Percentiles rank a stretch among this genome's conserved stretches.
Conservation (phyloP, 2,329 filamentous ascomycete species). For the Colletotrichum sp. region DNA sequence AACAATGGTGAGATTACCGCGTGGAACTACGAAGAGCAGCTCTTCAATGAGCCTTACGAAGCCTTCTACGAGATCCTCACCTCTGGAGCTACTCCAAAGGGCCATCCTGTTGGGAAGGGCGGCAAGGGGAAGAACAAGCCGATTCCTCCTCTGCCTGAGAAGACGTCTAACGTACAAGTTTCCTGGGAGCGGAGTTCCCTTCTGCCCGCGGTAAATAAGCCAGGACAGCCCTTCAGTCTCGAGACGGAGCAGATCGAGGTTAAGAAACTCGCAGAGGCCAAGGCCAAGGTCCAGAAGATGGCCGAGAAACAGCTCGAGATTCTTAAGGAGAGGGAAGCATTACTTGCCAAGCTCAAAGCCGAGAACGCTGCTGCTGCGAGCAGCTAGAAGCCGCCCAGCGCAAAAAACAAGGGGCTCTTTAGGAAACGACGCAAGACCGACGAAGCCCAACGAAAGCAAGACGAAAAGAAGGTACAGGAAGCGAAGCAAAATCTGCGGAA, state of each 20-base stretch:
- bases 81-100: constrained; percentile 64
- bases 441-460: neutral
- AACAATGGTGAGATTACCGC: constrained; percentile 71
- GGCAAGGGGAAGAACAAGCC: constrained; percentile 62
- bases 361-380: constrained; percentile 52
- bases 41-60: constrained; percentile 97
- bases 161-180: constrained; percentile 31
- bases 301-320: constrained; percentile 62
- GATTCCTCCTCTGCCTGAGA: constrained; percentile 28
- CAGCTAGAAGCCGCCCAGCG: constrained; percentile 10
- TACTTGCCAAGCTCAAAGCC: constrained; percentile 64
- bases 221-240: constrained; percentile 74
- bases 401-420: neutral
- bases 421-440: neutral
- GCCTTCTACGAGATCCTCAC: constrained; percentile 90
- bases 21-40: constrained; percentile 90
- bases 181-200: constrained; percentile 72
- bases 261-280: constrained; percentile 66
- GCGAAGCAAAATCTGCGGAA: neutral
- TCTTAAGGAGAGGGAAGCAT: constrained; percentile 68
- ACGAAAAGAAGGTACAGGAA: neutral
- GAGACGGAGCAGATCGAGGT: constrained; percentile 71
- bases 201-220: constrained; percentile 71
- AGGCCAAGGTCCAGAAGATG: constrained; percentile 67
- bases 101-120: constrained; percentile 43